A percentile compares a stretch with the other conserved stretches of the same genome.
phyloP scores from a whole-genome alignment of 176 grass and related monocot species.

The Avena atlantica region DNA sequence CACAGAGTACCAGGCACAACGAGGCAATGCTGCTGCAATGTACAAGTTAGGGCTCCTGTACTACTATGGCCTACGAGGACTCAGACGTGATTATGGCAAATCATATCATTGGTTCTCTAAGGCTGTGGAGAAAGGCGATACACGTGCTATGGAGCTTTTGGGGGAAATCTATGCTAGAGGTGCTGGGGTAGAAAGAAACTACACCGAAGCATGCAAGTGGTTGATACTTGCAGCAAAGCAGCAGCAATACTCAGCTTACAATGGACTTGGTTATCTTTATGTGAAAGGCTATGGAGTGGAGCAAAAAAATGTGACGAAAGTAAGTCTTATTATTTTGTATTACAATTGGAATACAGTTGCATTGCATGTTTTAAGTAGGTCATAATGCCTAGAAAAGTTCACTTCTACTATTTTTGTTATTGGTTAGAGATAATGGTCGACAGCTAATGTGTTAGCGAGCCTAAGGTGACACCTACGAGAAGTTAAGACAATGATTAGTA shows the following conservation, averaged over 20 bases:
- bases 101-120: constrained; percentile 87
- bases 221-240: constrained; percentile 78
- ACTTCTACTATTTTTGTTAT: background rate
- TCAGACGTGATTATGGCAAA: constrained; percentile 80
- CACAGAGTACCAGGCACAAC: constrained; percentile 87
- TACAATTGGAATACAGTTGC: constrained; percentile 22
- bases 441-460: background rate
- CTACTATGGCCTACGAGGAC: constrained; percentile 93
- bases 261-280: constrained; percentile 96
- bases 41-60: constrained; percentile 90
- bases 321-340: constrained; percentile 49
- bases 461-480: constrained; percentile 3
- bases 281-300: constrained; percentile 98
- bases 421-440: too few relatives aligned
- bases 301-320: constrained; percentile 89
- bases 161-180: constrained; percentile 98
- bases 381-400: background rate
- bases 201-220: constrained; percentile 91
- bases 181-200: constrained; percentile 90
- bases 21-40: constrained; percentile 82
- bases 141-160: constrained; percentile 73
- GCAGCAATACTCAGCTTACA: constrained; percentile 95
- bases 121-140: constrained; percentile 87
- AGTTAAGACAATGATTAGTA: constrained; percentile 5
- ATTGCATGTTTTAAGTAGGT: background rate